phyloP scores from a whole-genome alignment of 2,329 filamentous ascomycete genomes.

The Pseudogymnoascus sp. region DNA sequence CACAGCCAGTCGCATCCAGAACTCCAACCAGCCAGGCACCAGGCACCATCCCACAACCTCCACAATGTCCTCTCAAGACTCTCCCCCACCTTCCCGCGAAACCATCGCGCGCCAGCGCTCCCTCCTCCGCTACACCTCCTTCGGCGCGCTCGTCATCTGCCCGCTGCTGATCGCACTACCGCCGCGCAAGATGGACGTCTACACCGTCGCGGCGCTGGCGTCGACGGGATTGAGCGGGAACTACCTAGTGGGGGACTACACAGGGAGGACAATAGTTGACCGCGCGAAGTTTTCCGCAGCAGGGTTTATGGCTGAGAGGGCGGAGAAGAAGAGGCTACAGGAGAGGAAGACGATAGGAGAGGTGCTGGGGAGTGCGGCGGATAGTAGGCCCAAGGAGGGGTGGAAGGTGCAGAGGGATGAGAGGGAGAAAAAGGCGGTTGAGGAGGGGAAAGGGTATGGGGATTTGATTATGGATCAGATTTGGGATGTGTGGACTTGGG shows the following conservation, averaged over 20 bases:
- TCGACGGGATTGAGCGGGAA: constrained; percentile 28
- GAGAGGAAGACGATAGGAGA: constrained; percentile 14
- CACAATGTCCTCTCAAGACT: neutral
- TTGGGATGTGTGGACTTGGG: constrained; percentile 41
- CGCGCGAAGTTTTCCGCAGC: constrained; percentile 15
- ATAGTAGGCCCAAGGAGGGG: constrained; percentile 27
- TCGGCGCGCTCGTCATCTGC: constrained; percentile 43
- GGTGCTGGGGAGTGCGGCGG: constrained; percentile 37
- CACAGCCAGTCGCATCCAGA: neutral
- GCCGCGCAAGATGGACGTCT: constrained; percentile 55
- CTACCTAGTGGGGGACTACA: constrained; percentile 25
- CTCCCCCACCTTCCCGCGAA: neutral
- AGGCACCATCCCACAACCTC: neutral
- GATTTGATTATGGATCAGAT: constrained; percentile 39
- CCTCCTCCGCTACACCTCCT: constrained; percentile 26
- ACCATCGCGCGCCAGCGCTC: neutral
- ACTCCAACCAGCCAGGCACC: neutral
- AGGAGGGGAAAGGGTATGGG: constrained; percentile 33
- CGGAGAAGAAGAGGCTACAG: constrained; percentile 16
- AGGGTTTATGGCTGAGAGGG: constrained; percentile 10
- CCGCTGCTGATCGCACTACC: constrained; percentile 49
- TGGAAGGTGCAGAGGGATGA: constrained; percentile 28
- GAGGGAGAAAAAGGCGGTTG: constrained; percentile 27
- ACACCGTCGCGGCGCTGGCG: constrained; percentile 46
- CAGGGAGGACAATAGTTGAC: constrained; percentile 22